These are phyloP conservation scores for Trichoderma semiorbis DNA, from an alignment of 2,329 filamentous ascomycete genomes.

Conservation along the genomic window DNA sequence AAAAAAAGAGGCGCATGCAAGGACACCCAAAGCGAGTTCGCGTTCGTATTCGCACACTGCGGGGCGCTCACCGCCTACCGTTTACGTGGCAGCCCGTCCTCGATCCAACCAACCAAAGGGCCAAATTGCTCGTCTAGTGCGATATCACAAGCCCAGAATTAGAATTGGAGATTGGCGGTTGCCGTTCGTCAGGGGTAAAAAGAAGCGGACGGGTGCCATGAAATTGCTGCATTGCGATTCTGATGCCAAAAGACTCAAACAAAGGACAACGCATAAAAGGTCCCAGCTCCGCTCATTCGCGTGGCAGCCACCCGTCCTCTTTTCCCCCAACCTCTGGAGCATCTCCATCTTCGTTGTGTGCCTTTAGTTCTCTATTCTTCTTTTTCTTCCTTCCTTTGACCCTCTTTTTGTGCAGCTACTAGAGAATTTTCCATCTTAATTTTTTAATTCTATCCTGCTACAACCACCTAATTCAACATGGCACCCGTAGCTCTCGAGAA, in stretches of 20 bases:
- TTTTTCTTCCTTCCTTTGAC: not conserved
- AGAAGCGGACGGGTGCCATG: not conserved
- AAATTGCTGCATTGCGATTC: constrained; percentile 3
- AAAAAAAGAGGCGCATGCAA: not conserved
- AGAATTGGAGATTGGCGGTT: constrained; percentile 16
- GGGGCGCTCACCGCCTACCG: constrained; percentile 19
- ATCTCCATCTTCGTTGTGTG: not conserved
- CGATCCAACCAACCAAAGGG: constrained; percentile 10
- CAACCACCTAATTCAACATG: constrained; percentile 17
- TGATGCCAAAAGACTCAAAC: not conserved
- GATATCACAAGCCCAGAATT: constrained; percentile 16
- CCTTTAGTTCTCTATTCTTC: not conserved
- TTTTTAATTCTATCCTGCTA: not conserved
- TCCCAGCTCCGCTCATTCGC: constrained; percentile 11
- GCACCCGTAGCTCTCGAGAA: constrained; percentile 13
- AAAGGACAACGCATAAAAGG: constrained; percentile 11
- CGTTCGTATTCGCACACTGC: constrained; percentile 33
- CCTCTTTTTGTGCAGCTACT: not conserved
- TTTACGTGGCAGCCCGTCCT: constrained; percentile 11
- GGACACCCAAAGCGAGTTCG: constrained; percentile 12
- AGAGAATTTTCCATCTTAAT: not conserved
- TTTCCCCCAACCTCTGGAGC: not conserved
- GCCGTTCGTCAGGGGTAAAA: constrained; percentile 16
- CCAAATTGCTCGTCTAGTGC: constrained; percentile 5
- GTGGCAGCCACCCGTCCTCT: not conserved